phyloP scores from a whole-genome alignment of 169 alveolate genomes.

The Plasmodium gonderi region DNA sequence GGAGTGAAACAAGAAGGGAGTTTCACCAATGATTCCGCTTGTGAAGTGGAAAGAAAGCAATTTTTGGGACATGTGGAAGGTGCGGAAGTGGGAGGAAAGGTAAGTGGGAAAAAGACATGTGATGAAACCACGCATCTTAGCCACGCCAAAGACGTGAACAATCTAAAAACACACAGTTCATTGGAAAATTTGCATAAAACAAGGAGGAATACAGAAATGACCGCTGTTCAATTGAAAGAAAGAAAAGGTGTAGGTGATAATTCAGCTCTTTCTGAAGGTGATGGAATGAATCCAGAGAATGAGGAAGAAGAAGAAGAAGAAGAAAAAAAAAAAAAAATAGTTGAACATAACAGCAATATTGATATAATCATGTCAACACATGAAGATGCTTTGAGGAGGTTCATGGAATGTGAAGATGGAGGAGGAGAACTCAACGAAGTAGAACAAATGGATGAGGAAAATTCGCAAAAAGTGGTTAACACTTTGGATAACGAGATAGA shows the following conservation, averaged over 20 bases:
- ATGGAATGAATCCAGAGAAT: background rate
- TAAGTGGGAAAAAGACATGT: no score
- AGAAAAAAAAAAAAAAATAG: background rate
- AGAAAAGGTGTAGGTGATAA: background rate
- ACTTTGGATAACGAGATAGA: background rate
- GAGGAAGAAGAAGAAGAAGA: background rate
- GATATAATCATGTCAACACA: slow-evolving; percentile 70
- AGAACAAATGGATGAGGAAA: background rate
- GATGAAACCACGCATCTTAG: no score
- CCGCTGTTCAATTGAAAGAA: no score
- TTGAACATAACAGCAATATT: slow-evolving; percentile 29
- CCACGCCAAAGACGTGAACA: no score
- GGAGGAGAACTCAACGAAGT: slow-evolving; percentile 11
- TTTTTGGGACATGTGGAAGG: no score
- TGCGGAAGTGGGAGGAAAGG: no score
- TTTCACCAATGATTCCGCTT: no score
- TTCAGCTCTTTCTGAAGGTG: background rate
- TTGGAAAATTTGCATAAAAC: no score
- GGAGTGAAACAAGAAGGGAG: no score
- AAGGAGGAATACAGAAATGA: no score
- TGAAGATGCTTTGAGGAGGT: slow-evolving; percentile 28
- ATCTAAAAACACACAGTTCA: no score
- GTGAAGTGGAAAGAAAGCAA: no score
- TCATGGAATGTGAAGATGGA: slow-evolving; percentile 56
- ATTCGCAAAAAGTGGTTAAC: background rate